These are phyloP conservation scores for Ceriops decandra DNA, from an alignment of 345 rosid genomes.

Conservation along the genomic window DNA sequence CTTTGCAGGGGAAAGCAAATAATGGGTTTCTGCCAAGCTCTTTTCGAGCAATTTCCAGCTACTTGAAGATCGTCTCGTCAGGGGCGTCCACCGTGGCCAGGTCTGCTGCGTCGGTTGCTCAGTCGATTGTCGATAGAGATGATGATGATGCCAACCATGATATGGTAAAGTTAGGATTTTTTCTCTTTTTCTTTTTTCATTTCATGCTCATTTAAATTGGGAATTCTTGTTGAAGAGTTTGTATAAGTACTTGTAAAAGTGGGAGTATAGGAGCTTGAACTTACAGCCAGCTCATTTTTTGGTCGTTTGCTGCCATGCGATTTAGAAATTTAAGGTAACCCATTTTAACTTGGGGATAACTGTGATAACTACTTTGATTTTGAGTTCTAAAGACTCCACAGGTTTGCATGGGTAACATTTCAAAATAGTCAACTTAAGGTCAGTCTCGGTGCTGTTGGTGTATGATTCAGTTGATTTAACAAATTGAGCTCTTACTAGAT, in stretches of 20 bases:
- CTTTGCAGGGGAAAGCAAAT: constrained; percentile 15
- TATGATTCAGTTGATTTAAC: not conserved
- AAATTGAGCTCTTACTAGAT: not conserved
- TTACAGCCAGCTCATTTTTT: too few relatives aligned
- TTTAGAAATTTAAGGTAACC: too few relatives aligned
- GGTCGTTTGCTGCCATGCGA: too few relatives aligned
- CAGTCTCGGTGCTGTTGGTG: not conserved
- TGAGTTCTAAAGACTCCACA: not conserved
- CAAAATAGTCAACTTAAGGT: too few relatives aligned
- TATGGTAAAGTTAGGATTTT: constrained; percentile 44
- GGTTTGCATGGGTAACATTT: not conserved
- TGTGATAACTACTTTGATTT: not conserved
- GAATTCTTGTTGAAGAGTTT: too few relatives aligned
- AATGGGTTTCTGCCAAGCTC: constrained; percentile 63
- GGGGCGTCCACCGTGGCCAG: constrained; percentile 89
- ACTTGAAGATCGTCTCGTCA: constrained; percentile 67
- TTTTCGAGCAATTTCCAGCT: constrained; percentile 73
- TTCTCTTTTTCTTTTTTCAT: not conserved
- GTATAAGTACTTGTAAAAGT: too few relatives aligned
- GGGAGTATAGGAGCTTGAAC: too few relatives aligned
- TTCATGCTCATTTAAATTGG: not conserved
- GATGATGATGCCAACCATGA: constrained; percentile 57
- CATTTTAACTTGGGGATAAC: not conserved
- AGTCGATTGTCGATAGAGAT: constrained; percentile 68
- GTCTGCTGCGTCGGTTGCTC: constrained; percentile 79